Percentiles rank a stretch among this genome's conserved stretches.
Conservation (phyloP, 2,329 filamentous ascomycete species). For the Apiospora rasikravindrae region DNA sequence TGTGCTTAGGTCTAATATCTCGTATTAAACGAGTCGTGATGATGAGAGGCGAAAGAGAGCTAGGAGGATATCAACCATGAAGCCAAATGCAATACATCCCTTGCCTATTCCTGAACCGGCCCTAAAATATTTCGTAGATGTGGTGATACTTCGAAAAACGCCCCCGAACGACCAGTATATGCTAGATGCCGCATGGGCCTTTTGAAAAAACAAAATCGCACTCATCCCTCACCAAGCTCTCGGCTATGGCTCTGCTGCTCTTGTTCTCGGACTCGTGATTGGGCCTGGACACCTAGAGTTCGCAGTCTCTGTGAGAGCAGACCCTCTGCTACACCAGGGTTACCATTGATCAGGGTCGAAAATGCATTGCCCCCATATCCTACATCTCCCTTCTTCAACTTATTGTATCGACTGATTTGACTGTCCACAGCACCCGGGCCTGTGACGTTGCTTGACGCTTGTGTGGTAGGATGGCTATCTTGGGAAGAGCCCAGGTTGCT, state of each 20-base stretch:
- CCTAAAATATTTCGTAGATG: neutral
- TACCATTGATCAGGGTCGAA: slow-evolving; percentile 42
- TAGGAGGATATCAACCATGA: neutral
- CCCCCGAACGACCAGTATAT: neutral
- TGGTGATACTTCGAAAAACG: neutral
- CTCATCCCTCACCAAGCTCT: neutral
- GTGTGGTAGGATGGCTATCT: slow-evolving; percentile 39
- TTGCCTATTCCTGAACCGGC: neutral
- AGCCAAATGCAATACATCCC: neutral
- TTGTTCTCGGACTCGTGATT: neutral
- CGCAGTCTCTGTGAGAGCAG: slow-evolving; percentile 73
- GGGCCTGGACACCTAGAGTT: slow-evolving; percentile 56
- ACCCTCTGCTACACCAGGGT: slow-evolving; percentile 61
- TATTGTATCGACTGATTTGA: slow-evolving; percentile 57
- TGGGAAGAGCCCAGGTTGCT: slow-evolving; percentile 18
- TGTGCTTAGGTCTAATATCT: neutral
- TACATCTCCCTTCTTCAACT: slow-evolving; percentile 69
- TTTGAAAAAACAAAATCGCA: neutral
- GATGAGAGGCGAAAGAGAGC: slow-evolving; percentile 1
- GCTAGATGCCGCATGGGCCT: neutral
- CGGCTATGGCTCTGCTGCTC: neutral
- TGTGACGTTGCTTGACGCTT: slow-evolving; percentile 40
- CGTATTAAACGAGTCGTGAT: neutral
- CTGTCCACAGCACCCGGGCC: slow-evolving; percentile 24
- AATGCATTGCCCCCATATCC: slow-evolving; percentile 66